phyloP scores from a whole-genome alignment of 1,139 yeast species.

The Magnusiomyces tetraspermus region DNA sequence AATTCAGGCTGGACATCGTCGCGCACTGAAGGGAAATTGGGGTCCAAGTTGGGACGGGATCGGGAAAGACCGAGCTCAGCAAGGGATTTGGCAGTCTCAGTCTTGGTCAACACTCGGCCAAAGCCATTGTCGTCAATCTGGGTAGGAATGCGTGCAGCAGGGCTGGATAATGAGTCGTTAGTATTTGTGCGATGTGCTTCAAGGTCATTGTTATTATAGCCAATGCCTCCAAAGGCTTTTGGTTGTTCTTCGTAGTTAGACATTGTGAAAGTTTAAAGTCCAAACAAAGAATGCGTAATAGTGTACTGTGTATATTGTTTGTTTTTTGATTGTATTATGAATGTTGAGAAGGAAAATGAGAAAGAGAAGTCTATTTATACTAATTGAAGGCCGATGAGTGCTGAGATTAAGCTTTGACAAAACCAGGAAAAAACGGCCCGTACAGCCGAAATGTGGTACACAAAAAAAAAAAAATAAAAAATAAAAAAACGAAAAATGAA shows the following conservation, averaged over 20 bases:
- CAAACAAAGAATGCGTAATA: background rate
- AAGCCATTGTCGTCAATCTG: constrained; percentile 24
- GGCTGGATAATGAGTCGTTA: background rate
- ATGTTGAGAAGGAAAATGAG: no score
- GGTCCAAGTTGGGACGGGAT: constrained; percentile 45
- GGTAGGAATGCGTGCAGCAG: constrained; percentile 8
- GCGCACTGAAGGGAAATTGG: constrained; percentile 43
- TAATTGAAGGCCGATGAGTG: no score
- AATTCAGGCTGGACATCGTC: constrained; percentile 49
- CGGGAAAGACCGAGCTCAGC: constrained; percentile 51
- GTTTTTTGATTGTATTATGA: no score
- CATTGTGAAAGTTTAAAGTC: background rate
- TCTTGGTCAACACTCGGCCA: constrained; percentile 30
- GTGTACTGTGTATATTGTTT: background rate
- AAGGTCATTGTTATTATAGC: background rate
- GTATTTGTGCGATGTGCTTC: background rate
- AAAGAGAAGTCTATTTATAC: no score
- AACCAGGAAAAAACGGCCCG: no score
- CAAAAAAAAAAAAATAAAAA: no score
- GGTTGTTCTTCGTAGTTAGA: background rate
- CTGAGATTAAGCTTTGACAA: no score
- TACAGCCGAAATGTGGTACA: no score
- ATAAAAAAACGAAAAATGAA: no score
- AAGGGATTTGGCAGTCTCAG: constrained; percentile 65
- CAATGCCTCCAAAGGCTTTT: background rate